Evolutionary conservation across 768 basidiomycete species (phyloP).

Genomic region (Boletus rubropictus): DNA sequence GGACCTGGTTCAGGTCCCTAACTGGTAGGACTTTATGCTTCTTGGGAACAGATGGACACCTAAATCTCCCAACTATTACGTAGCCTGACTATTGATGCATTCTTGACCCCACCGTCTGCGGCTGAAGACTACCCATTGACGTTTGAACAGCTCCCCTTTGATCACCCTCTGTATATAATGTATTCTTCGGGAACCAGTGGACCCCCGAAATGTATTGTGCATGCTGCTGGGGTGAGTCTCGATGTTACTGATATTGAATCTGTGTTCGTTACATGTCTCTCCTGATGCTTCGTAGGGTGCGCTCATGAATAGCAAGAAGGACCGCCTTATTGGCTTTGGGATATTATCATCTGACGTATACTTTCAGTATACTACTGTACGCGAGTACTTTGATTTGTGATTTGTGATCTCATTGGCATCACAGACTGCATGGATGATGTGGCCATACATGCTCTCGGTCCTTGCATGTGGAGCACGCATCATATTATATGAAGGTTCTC

Average conservation of each 20-base stretch:
- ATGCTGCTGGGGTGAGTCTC: constrained; percentile 59
- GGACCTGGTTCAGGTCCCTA: constrained; percentile 27
- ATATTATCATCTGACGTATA: constrained; percentile 48
- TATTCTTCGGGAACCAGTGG: constrained; percentile 88
- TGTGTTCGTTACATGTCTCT: neutral
- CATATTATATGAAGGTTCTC: constrained; percentile 63
- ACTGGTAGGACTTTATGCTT: constrained; percentile 16
- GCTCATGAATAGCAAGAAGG: constrained; percentile 65
- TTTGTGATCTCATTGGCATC: neutral
- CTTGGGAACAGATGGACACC: neutral
- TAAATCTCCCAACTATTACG: neutral
- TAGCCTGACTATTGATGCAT: constrained; percentile 39
- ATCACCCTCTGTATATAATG: constrained; percentile 74
- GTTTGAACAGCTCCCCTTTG: constrained; percentile 73
- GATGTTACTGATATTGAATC: neutral
- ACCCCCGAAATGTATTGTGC: constrained; percentile 80
- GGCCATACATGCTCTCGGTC: constrained; percentile 57
- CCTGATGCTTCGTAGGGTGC: constrained; percentile 47
- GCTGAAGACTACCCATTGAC: constrained; percentile 45
- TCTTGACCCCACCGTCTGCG: constrained; percentile 36
- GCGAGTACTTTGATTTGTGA: constrained; percentile 9
- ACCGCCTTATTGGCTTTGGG: constrained; percentile 40
- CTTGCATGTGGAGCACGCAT: constrained; percentile 49
- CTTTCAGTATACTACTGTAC: constrained; percentile 70
- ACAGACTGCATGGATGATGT: constrained; percentile 82